Base-by-base conservation (phyloP, 192 early-diverging fungal species). In the Backusella parvicylindrica region DNA sequence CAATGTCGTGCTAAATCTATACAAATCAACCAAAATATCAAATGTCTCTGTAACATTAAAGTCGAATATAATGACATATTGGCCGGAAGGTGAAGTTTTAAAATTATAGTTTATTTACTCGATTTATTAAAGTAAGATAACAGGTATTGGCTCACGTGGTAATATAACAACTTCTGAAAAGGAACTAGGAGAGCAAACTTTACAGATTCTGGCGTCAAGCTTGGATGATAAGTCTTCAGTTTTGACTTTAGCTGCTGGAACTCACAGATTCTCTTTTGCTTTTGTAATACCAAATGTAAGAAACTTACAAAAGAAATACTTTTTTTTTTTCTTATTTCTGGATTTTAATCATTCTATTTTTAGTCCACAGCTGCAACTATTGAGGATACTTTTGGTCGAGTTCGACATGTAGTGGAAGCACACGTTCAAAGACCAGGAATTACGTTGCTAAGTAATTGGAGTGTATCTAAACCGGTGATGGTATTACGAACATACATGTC, bases 101-200 rank as follows among this genome's bases (percentile, higher is more conserved):
- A 40, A 30, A 16, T 33, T 9, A 67, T 15, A 15, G n/a, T 23
- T 18, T 38, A n/a, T n/a, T 6, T 23, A 72, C n/a, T 33, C 65
- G 0, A 16, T 66, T 41, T 47, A 35, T 47, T 40, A 30, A 64
- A 74, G 15, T 8, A 6, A 68, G 7, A 68, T 18, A 40, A 33
- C n/a, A 79, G 78, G 78, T 15, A 80, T 80, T 60, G 79, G 79
- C 23, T 16, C 74, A 36, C 36, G 79, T 50, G 79, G 79, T 28
- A 80, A 74, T 36, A 40, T 71, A 13, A 36, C 76, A 26, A 71
- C 65, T 38, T 50, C 75, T 37, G 79, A 80, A 70, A 80, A 72
- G 47, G 13, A 53, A 3, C 32, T 80, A 6, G 37, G 41, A 15
- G 79, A 80, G 30, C 74, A 80, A 30, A 75, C 49, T n/a, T 18